These are phyloP conservation scores for Chrysanthemum makinoi DNA, from an alignment of 129 eudicot genomes.

Conservation along the genomic window DNA sequence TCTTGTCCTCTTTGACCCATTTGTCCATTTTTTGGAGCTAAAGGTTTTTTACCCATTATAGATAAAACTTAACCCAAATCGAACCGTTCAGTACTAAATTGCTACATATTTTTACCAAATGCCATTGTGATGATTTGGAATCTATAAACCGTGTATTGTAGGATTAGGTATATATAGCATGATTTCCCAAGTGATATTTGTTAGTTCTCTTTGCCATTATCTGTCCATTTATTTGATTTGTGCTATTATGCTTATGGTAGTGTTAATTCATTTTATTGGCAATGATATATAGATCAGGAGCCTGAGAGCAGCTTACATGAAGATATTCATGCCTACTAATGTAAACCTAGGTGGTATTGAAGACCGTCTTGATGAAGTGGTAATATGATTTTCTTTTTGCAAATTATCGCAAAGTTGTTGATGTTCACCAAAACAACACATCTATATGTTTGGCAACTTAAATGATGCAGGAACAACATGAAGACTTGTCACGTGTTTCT, in stretches of 20 bases:
- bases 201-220: constrained; percentile 10
- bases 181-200: background rate
- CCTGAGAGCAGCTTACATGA: constrained; percentile 87
- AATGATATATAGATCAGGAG: constrained; percentile 37
- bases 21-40: background rate
- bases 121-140: too few relatives aligned
- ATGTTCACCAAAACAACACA: constrained; percentile 1
- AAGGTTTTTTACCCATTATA: too few relatives aligned
- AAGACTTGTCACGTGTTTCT: constrained; percentile 61
- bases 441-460: constrained; percentile 8
- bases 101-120: too few relatives aligned
- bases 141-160: too few relatives aligned
- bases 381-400: constrained; percentile 29
- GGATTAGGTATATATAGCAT: too few relatives aligned
- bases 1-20: background rate
- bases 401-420: background rate
- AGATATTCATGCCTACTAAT: constrained; percentile 54
- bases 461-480: constrained; percentile 60
- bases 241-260: constrained; percentile 5
- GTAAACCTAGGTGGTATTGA: constrained; percentile 58
- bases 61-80: too few relatives aligned
- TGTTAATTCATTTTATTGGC: constrained; percentile 5
- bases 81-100: too few relatives aligned
- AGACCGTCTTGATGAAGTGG: constrained; percentile 78
- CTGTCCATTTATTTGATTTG: constrained; percentile 5